Conservation (phyloP, 2,329 filamentous ascomycete species). For the Penicillium verrucosum region DNA sequence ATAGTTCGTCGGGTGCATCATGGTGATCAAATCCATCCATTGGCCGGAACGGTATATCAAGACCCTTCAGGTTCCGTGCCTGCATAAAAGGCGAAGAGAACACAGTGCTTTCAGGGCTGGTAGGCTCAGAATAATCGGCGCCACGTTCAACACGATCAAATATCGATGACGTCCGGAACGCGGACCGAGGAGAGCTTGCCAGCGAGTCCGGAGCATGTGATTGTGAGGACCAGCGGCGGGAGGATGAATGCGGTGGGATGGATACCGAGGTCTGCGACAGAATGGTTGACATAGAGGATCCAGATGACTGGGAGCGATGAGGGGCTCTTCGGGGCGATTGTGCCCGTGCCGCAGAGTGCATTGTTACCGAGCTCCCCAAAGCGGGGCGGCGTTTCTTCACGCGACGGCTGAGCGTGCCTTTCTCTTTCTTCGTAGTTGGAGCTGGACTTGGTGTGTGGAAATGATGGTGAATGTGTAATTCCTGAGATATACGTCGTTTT, state of each 20-base stretch:
- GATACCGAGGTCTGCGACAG: conserved; percentile 63
- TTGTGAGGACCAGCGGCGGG: conserved; percentile 36
- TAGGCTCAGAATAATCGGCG: conserved; percentile 68
- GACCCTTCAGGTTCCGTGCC: conserved; percentile 58
- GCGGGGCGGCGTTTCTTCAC: conserved; percentile 70
- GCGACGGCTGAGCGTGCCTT: conserved; percentile 52
- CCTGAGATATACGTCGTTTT: conserved; percentile 57
- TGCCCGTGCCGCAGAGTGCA: conserved; percentile 32
- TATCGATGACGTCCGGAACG: conserved; percentile 66
- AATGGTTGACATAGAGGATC: conserved; percentile 54
- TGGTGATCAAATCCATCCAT: conserved; percentile 19
- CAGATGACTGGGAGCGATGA: conserved; percentile 37
- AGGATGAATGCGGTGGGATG: conserved; percentile 47
- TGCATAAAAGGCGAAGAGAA: conserved; percentile 62
- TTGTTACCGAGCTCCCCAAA: conserved; percentile 52
- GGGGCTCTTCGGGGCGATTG: conserved; percentile 30
- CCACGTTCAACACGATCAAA: conserved; percentile 70
- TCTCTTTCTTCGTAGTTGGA: conserved; percentile 54
- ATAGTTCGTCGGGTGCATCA: conserved; percentile 11
- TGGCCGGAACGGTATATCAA: conserved; percentile 53
- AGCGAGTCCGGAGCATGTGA: conserved; percentile 58
- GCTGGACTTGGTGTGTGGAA: conserved; percentile 65
- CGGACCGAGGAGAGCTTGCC: conserved; percentile 77
- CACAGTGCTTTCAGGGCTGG: conserved; percentile 75
- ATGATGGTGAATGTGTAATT: conserved; percentile 91